phyloP scores from a whole-genome alignment of 805 yeast species.

The Starmerella sp. region DNA sequence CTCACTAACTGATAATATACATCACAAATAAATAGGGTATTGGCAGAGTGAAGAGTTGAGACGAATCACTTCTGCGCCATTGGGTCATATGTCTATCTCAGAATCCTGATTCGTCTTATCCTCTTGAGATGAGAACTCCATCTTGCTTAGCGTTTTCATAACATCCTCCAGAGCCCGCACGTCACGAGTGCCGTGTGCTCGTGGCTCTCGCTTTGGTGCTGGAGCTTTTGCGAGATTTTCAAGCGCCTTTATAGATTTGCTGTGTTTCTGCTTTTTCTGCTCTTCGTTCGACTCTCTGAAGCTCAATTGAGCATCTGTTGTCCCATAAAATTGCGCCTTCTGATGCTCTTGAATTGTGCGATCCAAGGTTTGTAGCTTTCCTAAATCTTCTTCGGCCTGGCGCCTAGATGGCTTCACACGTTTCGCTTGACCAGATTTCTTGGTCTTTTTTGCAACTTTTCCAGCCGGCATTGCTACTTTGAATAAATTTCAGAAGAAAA shows the following conservation, averaged over 20 bases:
- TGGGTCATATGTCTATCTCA: background rate
- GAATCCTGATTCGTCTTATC: background rate
- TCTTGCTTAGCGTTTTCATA: conserved; percentile 3
- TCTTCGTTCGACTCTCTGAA: background rate
- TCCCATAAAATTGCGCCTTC: background rate
- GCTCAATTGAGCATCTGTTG: background rate
- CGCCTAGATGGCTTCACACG: background rate
- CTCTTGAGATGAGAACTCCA: background rate
- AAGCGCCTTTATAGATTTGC: background rate
- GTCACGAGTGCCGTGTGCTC: background rate
- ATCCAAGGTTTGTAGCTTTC: background rate
- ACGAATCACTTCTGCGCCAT: no score
- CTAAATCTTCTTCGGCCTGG: background rate
- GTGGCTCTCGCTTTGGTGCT: background rate
- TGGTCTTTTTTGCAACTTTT: background rate
- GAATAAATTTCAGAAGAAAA: background rate
- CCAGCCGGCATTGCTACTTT: background rate
- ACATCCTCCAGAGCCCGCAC: background rate
- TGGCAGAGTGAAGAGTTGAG: no score
- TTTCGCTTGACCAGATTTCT: background rate
- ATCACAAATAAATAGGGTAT: background rate
- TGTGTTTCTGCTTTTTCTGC: background rate
- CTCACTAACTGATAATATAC: background rate
- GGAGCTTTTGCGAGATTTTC: background rate
- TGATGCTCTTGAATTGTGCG: background rate